Base-by-base conservation (phyloP, 1,284 basidiomycete genomes). In the Entoloma clypeatum region DNA sequence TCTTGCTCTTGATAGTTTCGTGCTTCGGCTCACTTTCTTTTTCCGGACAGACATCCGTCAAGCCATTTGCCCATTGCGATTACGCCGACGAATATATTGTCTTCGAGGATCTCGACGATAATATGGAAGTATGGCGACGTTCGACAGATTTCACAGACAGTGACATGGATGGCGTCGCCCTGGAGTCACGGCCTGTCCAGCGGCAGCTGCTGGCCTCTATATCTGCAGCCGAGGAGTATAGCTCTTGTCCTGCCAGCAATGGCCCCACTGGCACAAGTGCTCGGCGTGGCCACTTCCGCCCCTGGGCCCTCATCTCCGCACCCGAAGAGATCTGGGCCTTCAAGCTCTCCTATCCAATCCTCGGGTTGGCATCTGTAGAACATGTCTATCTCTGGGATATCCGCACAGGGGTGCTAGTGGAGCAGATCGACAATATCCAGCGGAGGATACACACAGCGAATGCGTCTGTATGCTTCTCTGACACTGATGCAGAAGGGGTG, bases 11-110 rank as follows among this genome's bases (percentile, higher is more conserved):
- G 40, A n/a, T 11, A 25, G 17, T 18, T 23, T 17, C 14, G 14
- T 30, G 18, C 24, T 30, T 10, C 8, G 23, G 25, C 18, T 23
- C n/a, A n/a, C n/a, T 34, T 28, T n/a, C 16, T 38, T 6, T 23
- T 25, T 9, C n/a, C 42, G 10, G 27, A 14, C 48, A 84, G 79
- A 55, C 49, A 8, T 72, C 81, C 54, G 73, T 78, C 13, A 69
- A 71, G n/a, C 51, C 53, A 4, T 75, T 68, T 41, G 83, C 84
- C 0, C 86, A 89, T 54, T 74, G 77, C 52, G 86, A 89, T 58
- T 89, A 86, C 50, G 75, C 68, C n/a, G 63, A 73, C 24, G 86
- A 86, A 6, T 86, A 74, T 54, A 62, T 87, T 34, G 62, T 87
- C 35, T 85, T 86, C 54, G 81, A 86, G 50, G 74, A 81, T 14